Evolutionary conservation across 805 yeast genomes (phyloP).

Genomic region (Zygoascus flipseniorum): DNA sequence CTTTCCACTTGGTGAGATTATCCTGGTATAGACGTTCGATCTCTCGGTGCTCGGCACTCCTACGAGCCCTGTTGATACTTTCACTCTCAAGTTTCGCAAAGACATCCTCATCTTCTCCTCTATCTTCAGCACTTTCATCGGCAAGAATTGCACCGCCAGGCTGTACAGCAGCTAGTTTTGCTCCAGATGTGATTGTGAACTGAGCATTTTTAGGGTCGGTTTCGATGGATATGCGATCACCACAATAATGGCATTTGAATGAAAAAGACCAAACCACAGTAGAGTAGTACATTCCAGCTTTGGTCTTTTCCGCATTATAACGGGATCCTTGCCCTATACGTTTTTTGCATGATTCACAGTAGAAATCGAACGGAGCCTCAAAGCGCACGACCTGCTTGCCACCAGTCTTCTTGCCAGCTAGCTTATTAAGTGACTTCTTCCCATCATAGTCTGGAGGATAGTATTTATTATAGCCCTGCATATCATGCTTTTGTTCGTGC

Average conservation of each 20-base stretch:
- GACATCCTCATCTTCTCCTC: constrained; percentile 3
- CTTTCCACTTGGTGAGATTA: constrained; percentile 19
- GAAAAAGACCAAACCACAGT: constrained; percentile 25
- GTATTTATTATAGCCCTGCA: constrained; percentile 19
- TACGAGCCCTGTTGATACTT: constrained; percentile 2
- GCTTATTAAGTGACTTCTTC: constrained; percentile 20
- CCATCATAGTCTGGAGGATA: constrained; percentile 31
- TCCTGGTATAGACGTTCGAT: constrained; percentile 13
- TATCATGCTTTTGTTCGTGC: not conserved
- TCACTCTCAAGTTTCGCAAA: constrained; percentile 17
- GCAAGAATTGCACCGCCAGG: not conserved
- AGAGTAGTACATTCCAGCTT: constrained; percentile 22
- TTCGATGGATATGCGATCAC: constrained; percentile 19
- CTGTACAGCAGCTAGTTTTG: constrained; percentile 7
- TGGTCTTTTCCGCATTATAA: constrained; percentile 27
- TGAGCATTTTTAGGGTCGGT: constrained; percentile 27
- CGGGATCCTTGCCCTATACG: constrained; percentile 24
- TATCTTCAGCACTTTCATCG: not conserved
- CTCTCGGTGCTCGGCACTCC: constrained; percentile 7
- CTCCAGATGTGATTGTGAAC: constrained; percentile 21
- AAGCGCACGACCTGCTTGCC: constrained; percentile 24
- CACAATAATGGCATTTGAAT: constrained; percentile 24
- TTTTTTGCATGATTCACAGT: constrained; percentile 22
- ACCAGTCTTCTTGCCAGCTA: constrained; percentile 22
- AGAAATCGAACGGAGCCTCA: constrained; percentile 25